phyloP scores from a whole-genome alignment of 2,329 filamentous ascomycete genomes.

The Hypomyces rosellus region DNA sequence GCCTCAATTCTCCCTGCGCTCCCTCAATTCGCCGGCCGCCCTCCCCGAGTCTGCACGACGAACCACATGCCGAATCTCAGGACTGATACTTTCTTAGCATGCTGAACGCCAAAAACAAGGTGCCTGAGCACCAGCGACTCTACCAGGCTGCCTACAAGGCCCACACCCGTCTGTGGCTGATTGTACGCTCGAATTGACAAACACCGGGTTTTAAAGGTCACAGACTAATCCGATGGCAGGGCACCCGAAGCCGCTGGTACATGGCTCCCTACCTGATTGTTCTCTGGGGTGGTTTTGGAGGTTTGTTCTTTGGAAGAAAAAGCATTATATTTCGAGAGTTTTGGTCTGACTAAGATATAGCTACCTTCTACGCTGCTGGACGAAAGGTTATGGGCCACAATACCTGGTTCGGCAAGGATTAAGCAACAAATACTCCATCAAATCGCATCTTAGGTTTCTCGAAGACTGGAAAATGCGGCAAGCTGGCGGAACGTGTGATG shows the following conservation, averaged over 20 bases:
- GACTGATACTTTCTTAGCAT: constrained; percentile 37
- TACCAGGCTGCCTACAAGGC: constrained; percentile 68
- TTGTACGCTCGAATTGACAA: constrained; percentile 48
- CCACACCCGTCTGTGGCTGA: constrained; percentile 67
- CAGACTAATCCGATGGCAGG: constrained; percentile 35
- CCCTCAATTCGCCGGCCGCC: constrained; percentile 4
- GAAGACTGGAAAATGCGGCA: background rate
- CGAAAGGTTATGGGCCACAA: constrained; percentile 73
- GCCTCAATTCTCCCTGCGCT: background rate
- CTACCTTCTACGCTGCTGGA: constrained; percentile 63
- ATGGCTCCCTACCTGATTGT: constrained; percentile 63
- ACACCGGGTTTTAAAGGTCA: background rate
- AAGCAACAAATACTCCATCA: constrained; percentile 18
- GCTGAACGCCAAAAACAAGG: constrained; percentile 69
- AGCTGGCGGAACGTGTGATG: constrained; percentile 1
- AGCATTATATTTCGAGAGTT: background rate
- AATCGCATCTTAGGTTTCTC: background rate
- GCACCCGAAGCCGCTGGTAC: constrained; percentile 57
- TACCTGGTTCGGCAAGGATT: constrained; percentile 63
- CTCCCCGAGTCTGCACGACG: background rate
- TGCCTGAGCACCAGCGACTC: constrained; percentile 66
- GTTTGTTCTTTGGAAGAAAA: constrained; percentile 39
- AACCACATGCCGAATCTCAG: constrained; percentile 9
- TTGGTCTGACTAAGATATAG: constrained; percentile 29
- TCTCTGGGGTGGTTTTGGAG: constrained; percentile 55